These are phyloP conservation scores for Colletotrichum lindemuthianum DNA, from an alignment of 2,329 filamentous ascomycete genomes.

Conservation along the genomic window DNA sequence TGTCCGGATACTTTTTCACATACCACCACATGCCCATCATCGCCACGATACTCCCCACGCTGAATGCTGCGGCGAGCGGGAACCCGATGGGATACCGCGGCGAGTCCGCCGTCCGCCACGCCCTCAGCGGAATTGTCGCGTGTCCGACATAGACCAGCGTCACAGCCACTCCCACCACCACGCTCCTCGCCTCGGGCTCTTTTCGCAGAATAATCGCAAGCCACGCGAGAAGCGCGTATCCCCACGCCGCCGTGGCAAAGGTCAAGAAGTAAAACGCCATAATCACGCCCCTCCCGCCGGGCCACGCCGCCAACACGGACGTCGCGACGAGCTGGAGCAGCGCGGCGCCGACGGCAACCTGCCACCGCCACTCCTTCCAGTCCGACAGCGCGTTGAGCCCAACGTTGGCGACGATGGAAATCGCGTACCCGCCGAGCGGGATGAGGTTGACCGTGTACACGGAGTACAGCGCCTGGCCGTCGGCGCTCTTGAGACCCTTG, in stretches of 20 bases:
- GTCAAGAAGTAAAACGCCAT: constrained; percentile 50
- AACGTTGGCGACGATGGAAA: constrained; percentile 48
- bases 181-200: constrained; percentile 48
- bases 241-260: constrained; percentile 46
- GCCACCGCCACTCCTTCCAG: constrained; percentile 52
- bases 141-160: constrained; percentile 51
- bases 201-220: constrained; percentile 47
- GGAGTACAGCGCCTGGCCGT: constrained; percentile 41
- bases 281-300: constrained; percentile 44
- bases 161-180: constrained; percentile 49
- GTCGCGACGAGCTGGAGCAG: constrained; percentile 44
- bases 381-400: constrained; percentile 49
- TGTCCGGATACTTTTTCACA: constrained; percentile 38
- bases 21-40: constrained; percentile 47
- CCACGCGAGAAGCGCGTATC: constrained; percentile 48
- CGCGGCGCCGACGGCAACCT: constrained; percentile 45
- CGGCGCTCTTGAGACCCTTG: constrained; percentile 41
- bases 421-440: constrained; percentile 43
- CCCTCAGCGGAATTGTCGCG: constrained; percentile 50
- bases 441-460: constrained; percentile 46
- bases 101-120: constrained; percentile 48
- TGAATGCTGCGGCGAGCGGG: constrained; percentile 47
- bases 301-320: constrained; percentile 47
- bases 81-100: constrained; percentile 50
- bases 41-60: constrained; percentile 43